phyloP scores from a whole-genome alignment of 2,329 filamentous ascomycete genomes.

The Neonectria faginata region DNA sequence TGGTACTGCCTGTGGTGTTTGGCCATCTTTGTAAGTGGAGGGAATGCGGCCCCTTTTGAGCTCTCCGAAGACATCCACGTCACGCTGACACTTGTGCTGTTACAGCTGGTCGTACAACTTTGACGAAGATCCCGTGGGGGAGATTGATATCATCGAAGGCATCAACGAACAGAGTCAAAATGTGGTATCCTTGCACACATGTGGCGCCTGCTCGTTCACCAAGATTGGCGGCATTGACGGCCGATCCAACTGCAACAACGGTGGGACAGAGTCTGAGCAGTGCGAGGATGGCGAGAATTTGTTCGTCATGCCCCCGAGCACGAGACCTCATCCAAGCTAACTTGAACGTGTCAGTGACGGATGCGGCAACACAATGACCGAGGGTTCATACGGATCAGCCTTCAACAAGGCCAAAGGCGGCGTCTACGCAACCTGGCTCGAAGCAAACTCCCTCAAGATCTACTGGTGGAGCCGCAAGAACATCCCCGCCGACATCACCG shows the following conservation, averaged over 20 bases:
- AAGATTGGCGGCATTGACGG: slow-evolving; percentile 57
- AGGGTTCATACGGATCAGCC: slow-evolving; percentile 63
- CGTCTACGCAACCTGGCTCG: slow-evolving; percentile 78
- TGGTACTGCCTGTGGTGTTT: slow-evolving; percentile 35
- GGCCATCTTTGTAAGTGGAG: slow-evolving; percentile 35
- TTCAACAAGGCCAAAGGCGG: slow-evolving; percentile 76
- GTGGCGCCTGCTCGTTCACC: slow-evolving; percentile 58
- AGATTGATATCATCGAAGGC: slow-evolving; percentile 81
- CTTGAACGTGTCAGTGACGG: slow-evolving; percentile 7
- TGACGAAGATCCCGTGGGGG: slow-evolving; percentile 56
- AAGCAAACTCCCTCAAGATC: slow-evolving; percentile 71
- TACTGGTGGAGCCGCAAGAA: slow-evolving; percentile 77
- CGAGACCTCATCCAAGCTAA: neutral
- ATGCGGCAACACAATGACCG: slow-evolving; percentile 25
- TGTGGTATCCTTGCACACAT: slow-evolving; percentile 73
- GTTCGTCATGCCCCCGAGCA: neutral
- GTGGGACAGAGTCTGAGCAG: slow-evolving; percentile 37
- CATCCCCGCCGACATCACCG: slow-evolving; percentile 70
- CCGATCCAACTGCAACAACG: slow-evolving; percentile 60
- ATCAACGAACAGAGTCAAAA: slow-evolving; percentile 70
- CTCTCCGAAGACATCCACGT: too few species aligned
- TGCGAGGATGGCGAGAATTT: slow-evolving; percentile 36
- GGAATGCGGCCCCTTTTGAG: too few species aligned
- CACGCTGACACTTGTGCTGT: neutral
- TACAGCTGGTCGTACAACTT: slow-evolving; percentile 28